A percentile compares a stretch with the other conserved stretches of the same genome.
Evolutionary conservation across 495 filamentous ascomycete species (phyloP).

Genomic region (Talaromyces nanjingensis): DNA sequence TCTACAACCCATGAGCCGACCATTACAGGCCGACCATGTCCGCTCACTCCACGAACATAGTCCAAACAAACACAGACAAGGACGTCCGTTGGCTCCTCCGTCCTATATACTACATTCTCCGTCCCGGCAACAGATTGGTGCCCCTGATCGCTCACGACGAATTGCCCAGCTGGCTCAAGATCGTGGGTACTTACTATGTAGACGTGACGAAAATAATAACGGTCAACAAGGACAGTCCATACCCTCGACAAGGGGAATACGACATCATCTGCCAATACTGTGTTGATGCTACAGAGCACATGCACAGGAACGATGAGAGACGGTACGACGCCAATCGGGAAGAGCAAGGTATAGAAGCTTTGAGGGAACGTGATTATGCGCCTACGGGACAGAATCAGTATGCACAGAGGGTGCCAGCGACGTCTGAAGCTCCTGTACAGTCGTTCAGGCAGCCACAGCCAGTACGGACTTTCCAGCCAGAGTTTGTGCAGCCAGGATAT

Average conservation of each 20-base stretch:
- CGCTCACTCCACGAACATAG: background rate
- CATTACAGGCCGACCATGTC: background rate
- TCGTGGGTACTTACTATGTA: conserved; percentile 13
- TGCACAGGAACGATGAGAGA: conserved; percentile 11
- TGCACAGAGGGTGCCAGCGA: background rate
- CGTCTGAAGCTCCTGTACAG: background rate
- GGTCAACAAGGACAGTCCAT: conserved; percentile 15
- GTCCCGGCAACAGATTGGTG: conserved; percentile 19
- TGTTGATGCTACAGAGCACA: conserved; percentile 18
- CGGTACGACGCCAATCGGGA: background rate
- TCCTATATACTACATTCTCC: conserved; percentile 29
- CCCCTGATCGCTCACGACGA: conserved; percentile 33
- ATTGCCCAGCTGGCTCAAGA: conserved; percentile 29
- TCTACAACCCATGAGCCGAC: background rate
- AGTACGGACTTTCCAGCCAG: no score
- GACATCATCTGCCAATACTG: conserved; percentile 34
- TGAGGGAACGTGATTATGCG: background rate
- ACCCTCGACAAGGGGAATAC: conserved; percentile 30
- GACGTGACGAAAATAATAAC: background rate
- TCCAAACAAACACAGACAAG: background rate
- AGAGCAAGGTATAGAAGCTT: background rate
- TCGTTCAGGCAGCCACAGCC: background rate
- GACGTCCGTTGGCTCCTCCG: background rate
- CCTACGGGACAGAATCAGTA: background rate
- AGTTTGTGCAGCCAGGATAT: no score